These are phyloP conservation scores for Penicillium riverlandense DNA, from an alignment of 495 filamentous ascomycete genomes.

Conservation along the genomic window DNA sequence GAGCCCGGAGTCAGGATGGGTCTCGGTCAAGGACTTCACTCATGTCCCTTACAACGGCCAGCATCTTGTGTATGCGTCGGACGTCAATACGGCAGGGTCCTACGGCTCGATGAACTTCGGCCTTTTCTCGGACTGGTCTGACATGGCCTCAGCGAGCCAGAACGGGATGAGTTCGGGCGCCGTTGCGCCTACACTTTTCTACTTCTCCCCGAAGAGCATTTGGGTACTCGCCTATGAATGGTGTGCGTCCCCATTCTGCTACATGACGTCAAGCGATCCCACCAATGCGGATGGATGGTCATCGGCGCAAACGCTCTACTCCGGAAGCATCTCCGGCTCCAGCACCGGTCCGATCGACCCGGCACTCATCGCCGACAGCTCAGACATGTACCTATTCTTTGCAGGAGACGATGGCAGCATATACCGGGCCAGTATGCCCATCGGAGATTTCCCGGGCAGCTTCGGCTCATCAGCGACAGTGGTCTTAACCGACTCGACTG, in stretches of 20 bases:
- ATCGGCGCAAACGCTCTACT: slow-evolving; percentile 44
- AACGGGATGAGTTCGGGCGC: slow-evolving; percentile 37
- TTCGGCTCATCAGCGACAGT: slow-evolving; percentile 45
- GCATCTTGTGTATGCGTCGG: slow-evolving; percentile 48
- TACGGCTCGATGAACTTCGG: slow-evolving; percentile 53
- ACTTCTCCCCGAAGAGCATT: slow-evolving; percentile 50
- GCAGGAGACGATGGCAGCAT: slow-evolving; percentile 59
- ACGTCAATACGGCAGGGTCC: slow-evolving; percentile 24
- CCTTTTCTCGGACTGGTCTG: slow-evolving; percentile 46
- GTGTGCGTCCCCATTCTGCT: slow-evolving; percentile 50
- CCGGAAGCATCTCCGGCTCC: slow-evolving; percentile 42
- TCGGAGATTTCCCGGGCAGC: slow-evolving; percentile 49
- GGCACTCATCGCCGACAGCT: slow-evolving; percentile 50
- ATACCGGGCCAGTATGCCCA: slow-evolving; percentile 53
- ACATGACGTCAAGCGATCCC: slow-evolving; percentile 50
- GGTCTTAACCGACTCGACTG: slow-evolving; percentile 41
- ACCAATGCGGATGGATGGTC: slow-evolving; percentile 51
- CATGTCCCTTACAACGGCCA: slow-evolving; percentile 43
- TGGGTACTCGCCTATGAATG: slow-evolving; percentile 59
- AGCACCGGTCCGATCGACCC: slow-evolving; percentile 50
- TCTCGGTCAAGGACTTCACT: slow-evolving; percentile 54
- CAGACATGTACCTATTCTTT: slow-evolving; percentile 59
- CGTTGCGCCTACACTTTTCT: slow-evolving; percentile 57
- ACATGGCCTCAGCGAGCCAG: slow-evolving; percentile 47
- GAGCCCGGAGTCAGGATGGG: slow-evolving; percentile 43